Evolutionary conservation across 2,329 filamentous ascomycete genomes (phyloP).

Genomic region (Clarireedia sp.): DNA sequence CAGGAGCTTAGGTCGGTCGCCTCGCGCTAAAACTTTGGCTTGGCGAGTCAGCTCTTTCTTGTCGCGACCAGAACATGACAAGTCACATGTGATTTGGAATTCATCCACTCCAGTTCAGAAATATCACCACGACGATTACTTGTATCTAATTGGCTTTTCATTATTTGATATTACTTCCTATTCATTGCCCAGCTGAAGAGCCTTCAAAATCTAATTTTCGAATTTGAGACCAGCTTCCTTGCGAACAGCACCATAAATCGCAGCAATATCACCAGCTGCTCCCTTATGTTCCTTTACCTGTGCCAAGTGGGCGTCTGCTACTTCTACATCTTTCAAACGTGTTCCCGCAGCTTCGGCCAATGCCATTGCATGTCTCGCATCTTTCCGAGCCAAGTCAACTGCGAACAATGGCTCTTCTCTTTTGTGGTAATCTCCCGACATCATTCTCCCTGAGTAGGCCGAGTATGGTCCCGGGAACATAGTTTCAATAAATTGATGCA

Average conservation of each 20-base stretch:
- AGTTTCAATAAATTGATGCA: conserved; percentile 63
- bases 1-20: conserved; percentile 2
- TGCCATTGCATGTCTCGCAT: conserved; percentile 64
- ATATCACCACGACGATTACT: too few species aligned
- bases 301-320: conserved; percentile 61
- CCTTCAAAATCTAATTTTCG: conserved; percentile 44
- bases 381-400: conserved; percentile 76
- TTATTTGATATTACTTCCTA: neutral
- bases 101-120: too few species aligned
- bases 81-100: neutral
- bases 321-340: conserved; percentile 55
- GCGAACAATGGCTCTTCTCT: conserved; percentile 73
- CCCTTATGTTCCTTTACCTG: conserved; percentile 63
- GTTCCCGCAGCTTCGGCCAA: conserved; percentile 57
- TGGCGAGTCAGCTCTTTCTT: conserved; percentile 5
- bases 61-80: neutral
- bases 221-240: conserved; percentile 67
- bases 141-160: neutral
- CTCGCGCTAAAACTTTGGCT: conserved; percentile 4
- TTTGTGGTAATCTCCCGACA: conserved; percentile 66
- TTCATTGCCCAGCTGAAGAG: neutral
- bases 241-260: conserved; percentile 73
- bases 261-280: conserved; percentile 67
- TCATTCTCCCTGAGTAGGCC: conserved; percentile 68
- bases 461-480: conserved; percentile 72